phyloP scores from a whole-genome alignment of 2,329 filamentous ascomycete species.

The Colletotrichum simmondsii region DNA sequence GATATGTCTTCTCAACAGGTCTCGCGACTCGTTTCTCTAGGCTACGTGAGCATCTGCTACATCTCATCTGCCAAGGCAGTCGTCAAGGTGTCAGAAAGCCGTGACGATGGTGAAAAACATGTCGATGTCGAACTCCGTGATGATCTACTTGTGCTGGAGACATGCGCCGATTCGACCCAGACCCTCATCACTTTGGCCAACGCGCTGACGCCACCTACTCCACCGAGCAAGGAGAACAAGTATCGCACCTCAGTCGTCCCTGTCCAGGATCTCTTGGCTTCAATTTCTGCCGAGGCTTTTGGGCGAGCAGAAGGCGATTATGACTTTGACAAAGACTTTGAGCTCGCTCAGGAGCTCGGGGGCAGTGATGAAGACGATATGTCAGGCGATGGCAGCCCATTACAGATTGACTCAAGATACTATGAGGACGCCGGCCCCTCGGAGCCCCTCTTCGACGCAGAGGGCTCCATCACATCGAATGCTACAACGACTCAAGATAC shows the following conservation, averaged over 20 bases:
- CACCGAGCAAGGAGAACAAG: constrained; percentile 84
- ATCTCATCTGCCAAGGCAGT: constrained; percentile 82
- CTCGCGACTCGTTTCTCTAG: constrained; percentile 69
- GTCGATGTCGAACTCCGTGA: constrained; percentile 86
- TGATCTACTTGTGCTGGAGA: constrained; percentile 89
- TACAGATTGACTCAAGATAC: constrained; percentile 57
- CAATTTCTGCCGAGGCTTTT: constrained; percentile 89
- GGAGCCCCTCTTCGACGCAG: constrained; percentile 61
- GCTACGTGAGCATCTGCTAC: constrained; percentile 88
- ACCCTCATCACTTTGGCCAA: constrained; percentile 85
- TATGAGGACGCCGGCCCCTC: constrained; percentile 55
- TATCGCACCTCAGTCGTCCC: constrained; percentile 90
- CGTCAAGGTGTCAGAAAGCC: constrained; percentile 68
- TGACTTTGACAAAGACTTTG: constrained; percentile 73
- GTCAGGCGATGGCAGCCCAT: constrained; percentile 45
- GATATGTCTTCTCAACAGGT: constrained; percentile 61
- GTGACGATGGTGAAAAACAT: constrained; percentile 69
- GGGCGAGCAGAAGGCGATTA: constrained; percentile 69
- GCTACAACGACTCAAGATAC: constrained; percentile 55
- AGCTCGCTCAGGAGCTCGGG: constrained; percentile 61
- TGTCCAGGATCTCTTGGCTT: constrained; percentile 87
- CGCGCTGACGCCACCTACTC: constrained; percentile 83
- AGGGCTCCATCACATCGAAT: constrained; percentile 49
- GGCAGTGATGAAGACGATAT: constrained; percentile 47
- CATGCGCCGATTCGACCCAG: constrained; percentile 96